Evolutionary conservation across 1,284 basidiomycete genomes (phyloP), one percentile per base, ranked within the genome.

Genomic region (Schizopora paradoxa): DNA sequence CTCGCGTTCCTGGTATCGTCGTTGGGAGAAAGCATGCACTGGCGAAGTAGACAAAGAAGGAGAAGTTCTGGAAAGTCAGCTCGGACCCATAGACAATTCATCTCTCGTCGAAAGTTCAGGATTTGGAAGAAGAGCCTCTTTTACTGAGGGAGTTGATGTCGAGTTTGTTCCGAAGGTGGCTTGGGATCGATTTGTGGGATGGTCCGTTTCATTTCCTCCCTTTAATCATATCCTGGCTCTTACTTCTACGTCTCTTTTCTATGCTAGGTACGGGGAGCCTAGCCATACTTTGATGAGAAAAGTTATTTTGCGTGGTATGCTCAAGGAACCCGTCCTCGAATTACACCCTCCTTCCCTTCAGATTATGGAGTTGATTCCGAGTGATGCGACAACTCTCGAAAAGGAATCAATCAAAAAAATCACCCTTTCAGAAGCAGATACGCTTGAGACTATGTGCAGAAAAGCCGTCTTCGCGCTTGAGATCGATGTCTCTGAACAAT

Each of bases 71-170:
- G 80, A 84, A 61, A 65, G 72, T 31, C 73, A 84, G 50, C 61
- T 91, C 38, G 83, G 85, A 11, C 76, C 86, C 23, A 79, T 92
- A 44, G 77, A 91, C 61, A 92, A 91, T 60, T 66, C 77, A 11
- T 56, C 65, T 11, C 70, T 94, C 34, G 61, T 84, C 42, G 77
- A 81, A 57, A 55, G 66, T 13, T 67, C 72, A 41, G 76, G 74
- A 47, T 68, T 85, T 49, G 61, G 64, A 54, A 55, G 65, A 21
- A 61, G 52, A 27, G 48, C 55, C 3, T 59, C 65, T 21, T 61
- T 83, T 19, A 57, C 69, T 26, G 88, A 93, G 58, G 79, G 79
- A 22, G 67, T 84, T 19, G 84, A 96, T 59, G 80, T 86, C 47
- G 83, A 90, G 58, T 86, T 81, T 57, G 69, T 97, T 3, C 87